Base-by-base conservation (phyloP, 768 basidiomycete genomes). In the Boletus reticuloceps region DNA sequence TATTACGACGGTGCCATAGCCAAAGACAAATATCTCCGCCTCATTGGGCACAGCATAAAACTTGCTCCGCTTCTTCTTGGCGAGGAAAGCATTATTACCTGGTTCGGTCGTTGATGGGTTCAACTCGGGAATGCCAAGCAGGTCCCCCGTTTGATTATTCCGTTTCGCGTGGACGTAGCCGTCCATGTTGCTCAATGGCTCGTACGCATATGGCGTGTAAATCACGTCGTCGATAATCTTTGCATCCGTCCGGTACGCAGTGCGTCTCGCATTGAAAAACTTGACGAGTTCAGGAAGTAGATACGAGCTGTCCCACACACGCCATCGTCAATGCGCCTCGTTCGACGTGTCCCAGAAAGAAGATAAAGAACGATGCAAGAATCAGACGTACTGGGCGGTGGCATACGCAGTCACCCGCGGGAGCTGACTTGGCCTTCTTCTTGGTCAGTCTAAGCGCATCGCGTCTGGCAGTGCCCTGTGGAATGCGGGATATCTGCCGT, bases 331-430 rank as follows among this genome's bases (percentile, higher is more conserved):
- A 41, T 44, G 10, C 43, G 36, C 36, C 36, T 37, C 13, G 13
- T 17, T 37, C 36, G 13, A 13, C 36, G 14, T 17, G 36, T 37
- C 13, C n/a, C 36, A 37, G 13, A 16, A 29, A 29, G 29, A 29
- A 9, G 2, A 29, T 3, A 16, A 37, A 37, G 14, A 37, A 17
- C 36, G 36, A 37, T 12, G 36, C 36, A 17, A 37, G 36, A 17
- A 17, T 13, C 13, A 7, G 17, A 56, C 74, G 62, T 71, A 94
- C 94, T 82, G 86, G 32, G 94, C 91, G 16, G 94, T 97, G 42
- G 94, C 93, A 72, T 96, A 97, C 6, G 94, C 95, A 3, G 95
- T 97, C n/a, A 95, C 95, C 63, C 95, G 76, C 32, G 94, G 94
- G 13, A 97, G 70, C 13, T n/a, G 84, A 85, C 68, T 94, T 95